A percentile compares a stretch with the other conserved stretches of the same genome.
Evolutionary conservation across 2,329 filamentous ascomycete species (phyloP).

Genomic region (Grosmannia huntii): DNA sequence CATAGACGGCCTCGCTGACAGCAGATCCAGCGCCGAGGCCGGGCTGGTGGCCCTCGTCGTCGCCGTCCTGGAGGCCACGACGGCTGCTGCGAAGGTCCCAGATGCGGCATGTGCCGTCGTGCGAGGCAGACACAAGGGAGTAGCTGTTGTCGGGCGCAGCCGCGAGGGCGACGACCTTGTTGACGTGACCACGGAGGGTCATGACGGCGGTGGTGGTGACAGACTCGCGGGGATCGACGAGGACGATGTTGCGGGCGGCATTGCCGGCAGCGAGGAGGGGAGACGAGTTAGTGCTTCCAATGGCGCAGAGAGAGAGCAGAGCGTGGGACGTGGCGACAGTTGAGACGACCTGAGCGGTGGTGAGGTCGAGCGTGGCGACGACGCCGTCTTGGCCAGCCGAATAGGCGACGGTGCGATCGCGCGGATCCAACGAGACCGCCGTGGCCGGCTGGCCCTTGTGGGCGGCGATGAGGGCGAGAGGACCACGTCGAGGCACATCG

Average conservation of each 20-base stretch:
- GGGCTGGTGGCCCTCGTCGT: constrained; percentile 32
- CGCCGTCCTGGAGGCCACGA: constrained; percentile 32
- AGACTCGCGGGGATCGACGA: constrained; percentile 79
- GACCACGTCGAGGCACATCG: constrained; percentile 57
- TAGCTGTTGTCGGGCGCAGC: constrained; percentile 54
- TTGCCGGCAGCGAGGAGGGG: constrained; percentile 59
- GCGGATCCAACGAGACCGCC: constrained; percentile 71
- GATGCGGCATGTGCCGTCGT: constrained; percentile 83
- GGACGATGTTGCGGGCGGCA: constrained; percentile 72
- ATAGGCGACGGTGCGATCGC: constrained; percentile 81
- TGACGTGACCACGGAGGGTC: constrained; percentile 83
- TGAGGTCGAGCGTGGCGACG: constrained; percentile 79
- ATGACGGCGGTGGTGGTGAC: constrained; percentile 68
- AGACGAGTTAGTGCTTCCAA: constrained; percentile 30
- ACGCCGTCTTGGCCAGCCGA: constrained; percentile 85
- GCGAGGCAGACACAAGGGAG: constrained; percentile 76
- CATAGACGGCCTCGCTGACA: constrained; percentile 62
- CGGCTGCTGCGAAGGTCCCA: constrained; percentile 79
- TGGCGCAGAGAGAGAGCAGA: constrained; percentile 63
- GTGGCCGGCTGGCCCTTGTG: constrained; percentile 60
- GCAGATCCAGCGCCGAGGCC: constrained; percentile 25
- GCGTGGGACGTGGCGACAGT: constrained; percentile 74
- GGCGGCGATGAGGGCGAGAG: constrained; percentile 58
- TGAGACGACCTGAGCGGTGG: constrained; percentile 66
- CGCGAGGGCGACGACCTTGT: constrained; percentile 45